These are phyloP conservation scores for Phytopythium helicoides DNA, from an alignment of 352 stramenopile species.

Conservation along the genomic window DNA sequence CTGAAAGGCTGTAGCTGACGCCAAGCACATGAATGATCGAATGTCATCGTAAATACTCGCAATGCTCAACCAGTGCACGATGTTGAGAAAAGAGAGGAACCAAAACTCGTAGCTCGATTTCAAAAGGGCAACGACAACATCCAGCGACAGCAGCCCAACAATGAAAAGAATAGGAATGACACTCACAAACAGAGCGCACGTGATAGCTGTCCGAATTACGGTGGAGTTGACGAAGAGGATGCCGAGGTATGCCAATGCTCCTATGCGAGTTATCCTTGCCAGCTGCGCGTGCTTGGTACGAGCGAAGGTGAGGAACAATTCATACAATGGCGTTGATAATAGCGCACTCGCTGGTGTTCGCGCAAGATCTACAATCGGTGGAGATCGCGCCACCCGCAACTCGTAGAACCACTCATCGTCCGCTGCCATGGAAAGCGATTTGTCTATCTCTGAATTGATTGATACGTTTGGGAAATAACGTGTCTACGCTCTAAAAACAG, in stretches of 20 bases:
- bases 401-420: conserved; percentile 1
- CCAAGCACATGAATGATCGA: conserved; percentile 4
- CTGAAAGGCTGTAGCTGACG: neutral
- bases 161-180: conserved; percentile 1
- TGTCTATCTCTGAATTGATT: neutral
- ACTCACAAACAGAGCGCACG: neutral
- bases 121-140: neutral
- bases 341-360: neutral
- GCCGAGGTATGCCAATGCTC: conserved; percentile 1
- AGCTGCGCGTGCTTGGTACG: neutral
- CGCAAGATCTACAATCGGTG: conserved; percentile 1
- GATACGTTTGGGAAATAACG: neutral
- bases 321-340: neutral
- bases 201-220: neutral
- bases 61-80: conserved; percentile 1
- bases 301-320: neutral
- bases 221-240: neutral
- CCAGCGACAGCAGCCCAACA: neutral
- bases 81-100: conserved; percentile 2
- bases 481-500: neutral
- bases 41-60: neutral
- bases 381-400: neutral
- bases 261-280: neutral
- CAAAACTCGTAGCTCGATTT: conserved; percentile 6
- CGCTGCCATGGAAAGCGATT: neutral